Evolutionary conservation across 2,329 filamentous ascomycete genomes (phyloP).

Genomic region (Chrysoporthe puriensis): DNA sequence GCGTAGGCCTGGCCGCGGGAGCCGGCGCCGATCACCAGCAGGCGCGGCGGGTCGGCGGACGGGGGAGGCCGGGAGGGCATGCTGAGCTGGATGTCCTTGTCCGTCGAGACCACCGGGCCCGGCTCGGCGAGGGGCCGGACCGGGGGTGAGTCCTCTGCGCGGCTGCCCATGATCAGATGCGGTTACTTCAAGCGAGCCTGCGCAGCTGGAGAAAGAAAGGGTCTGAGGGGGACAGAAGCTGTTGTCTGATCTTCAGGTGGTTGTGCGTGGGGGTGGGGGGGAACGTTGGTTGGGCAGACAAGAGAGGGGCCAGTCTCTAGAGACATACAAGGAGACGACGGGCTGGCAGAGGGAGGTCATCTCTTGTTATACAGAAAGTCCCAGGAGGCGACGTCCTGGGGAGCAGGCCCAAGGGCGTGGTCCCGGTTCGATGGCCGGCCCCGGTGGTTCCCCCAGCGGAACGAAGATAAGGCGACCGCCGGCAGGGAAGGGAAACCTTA

Average conservation of each 20-base stretch:
- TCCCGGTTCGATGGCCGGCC: not conserved
- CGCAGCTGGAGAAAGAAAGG: too few relatives aligned
- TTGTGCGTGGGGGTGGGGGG: not conserved
- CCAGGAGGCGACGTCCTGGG: not conserved
- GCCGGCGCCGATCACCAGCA: constrained; percentile 82
- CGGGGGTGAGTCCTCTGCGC: constrained; percentile 30
- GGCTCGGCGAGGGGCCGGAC: constrained; percentile 28
- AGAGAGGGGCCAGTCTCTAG: not conserved
- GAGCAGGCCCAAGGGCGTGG: not conserved
- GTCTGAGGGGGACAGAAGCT: not conserved
- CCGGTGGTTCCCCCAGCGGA: not conserved
- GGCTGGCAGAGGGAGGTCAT: not conserved
- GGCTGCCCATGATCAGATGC: constrained; percentile 3
- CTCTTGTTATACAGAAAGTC: not conserved
- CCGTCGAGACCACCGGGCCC: constrained; percentile 25
- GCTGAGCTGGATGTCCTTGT: constrained; percentile 32
- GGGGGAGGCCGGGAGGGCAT: constrained; percentile 43
- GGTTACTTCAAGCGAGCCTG: not conserved
- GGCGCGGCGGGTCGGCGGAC: constrained; percentile 59
- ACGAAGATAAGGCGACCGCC: constrained; percentile 6
- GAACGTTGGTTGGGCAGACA: not conserved
- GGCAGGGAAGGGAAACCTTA: not conserved
- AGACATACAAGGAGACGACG: not conserved
- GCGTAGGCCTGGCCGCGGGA: constrained; percentile 79
- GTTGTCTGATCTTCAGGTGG: not conserved